These are phyloP conservation scores for Orychophragmus violaceus DNA, from an alignment of 345 rosid genomes.

Conservation along the genomic window DNA sequence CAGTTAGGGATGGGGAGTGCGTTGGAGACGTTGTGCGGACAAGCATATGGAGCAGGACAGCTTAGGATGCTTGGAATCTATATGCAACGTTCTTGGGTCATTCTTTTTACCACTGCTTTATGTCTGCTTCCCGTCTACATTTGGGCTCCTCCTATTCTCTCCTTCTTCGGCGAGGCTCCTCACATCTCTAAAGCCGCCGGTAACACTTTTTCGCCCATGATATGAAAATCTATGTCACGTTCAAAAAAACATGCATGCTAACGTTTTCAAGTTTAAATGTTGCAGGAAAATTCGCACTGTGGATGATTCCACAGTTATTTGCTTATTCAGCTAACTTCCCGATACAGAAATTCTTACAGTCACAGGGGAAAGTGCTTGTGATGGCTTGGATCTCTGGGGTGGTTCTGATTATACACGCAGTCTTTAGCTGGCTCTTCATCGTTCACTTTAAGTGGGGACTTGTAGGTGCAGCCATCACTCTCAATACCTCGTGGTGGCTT, in stretches of 20 bases:
- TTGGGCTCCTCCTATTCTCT: slow-evolving; percentile 80
- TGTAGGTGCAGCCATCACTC: slow-evolving; percentile 75
- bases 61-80: slow-evolving; percentile 73
- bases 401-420: slow-evolving; percentile 51
- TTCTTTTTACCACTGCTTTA: slow-evolving; percentile 62
- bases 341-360: slow-evolving; percentile 78
- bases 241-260: neutral
- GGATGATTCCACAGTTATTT: slow-evolving; percentile 87
- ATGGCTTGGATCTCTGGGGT: slow-evolving; percentile 70
- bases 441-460: slow-evolving; percentile 74
- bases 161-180: slow-evolving; percentile 62
- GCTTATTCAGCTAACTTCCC: slow-evolving; percentile 90
- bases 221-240: neutral
- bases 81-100: slow-evolving; percentile 97
- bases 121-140: slow-evolving; percentile 59
- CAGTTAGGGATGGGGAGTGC: slow-evolving; percentile 99
- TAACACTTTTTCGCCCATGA: neutral
- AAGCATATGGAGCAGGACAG: slow-evolving; percentile 86
- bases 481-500: slow-evolving; percentile 89
- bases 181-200: slow-evolving; percentile 85
- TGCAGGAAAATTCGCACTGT: slow-evolving; percentile 76
- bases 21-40: slow-evolving; percentile 84
- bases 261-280: neutral
- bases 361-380: slow-evolving; percentile 80
- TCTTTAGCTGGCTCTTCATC: slow-evolving; percentile 78